phyloP scores from a whole-genome alignment of 2,329 filamentous ascomycete species.

The Trichoderma lentiforme region DNA sequence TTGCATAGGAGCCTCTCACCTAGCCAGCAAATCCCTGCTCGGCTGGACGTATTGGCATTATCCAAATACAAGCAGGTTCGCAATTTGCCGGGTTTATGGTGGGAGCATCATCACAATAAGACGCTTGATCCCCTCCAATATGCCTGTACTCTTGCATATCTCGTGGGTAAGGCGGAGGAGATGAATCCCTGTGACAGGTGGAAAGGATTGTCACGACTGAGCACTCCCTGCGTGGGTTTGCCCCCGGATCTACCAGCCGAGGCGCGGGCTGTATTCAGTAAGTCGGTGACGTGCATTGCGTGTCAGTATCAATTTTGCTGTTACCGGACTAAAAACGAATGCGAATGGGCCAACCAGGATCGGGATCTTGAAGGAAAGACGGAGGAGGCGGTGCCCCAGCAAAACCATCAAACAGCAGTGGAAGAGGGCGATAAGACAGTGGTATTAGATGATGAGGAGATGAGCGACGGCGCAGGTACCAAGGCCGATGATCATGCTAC shows the following conservation, averaged over 20 bases:
- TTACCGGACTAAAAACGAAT: constrained; percentile 26
- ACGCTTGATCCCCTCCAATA: constrained; percentile 26
- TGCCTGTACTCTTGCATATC: constrained; percentile 32
- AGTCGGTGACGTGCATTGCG: constrained; percentile 28
- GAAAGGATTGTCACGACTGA: constrained; percentile 24
- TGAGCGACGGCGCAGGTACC: neutral
- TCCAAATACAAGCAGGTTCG: constrained; percentile 25
- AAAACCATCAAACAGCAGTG: neutral
- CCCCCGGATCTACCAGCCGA: constrained; percentile 21
- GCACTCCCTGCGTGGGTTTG: constrained; percentile 29
- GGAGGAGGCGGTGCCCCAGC: neutral
- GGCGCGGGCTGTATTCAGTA: constrained; percentile 24
- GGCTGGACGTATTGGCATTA: constrained; percentile 28
- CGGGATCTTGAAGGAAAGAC: neutral
- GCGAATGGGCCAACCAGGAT: constrained; percentile 24
- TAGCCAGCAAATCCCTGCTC: constrained; percentile 21
- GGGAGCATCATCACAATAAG: constrained; percentile 22
- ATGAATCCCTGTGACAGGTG: constrained; percentile 10
- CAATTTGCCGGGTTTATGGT: constrained; percentile 28
- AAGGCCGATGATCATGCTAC: neutral
- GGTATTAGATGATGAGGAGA: neutral
- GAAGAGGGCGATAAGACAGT: neutral
- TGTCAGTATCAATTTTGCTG: constrained; percentile 31
- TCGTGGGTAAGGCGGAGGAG: constrained; percentile 30
- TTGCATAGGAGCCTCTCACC: constrained; percentile 25